Base-by-base conservation (phyloP, 345 rosid species). In the Brassica nigra region DNA sequence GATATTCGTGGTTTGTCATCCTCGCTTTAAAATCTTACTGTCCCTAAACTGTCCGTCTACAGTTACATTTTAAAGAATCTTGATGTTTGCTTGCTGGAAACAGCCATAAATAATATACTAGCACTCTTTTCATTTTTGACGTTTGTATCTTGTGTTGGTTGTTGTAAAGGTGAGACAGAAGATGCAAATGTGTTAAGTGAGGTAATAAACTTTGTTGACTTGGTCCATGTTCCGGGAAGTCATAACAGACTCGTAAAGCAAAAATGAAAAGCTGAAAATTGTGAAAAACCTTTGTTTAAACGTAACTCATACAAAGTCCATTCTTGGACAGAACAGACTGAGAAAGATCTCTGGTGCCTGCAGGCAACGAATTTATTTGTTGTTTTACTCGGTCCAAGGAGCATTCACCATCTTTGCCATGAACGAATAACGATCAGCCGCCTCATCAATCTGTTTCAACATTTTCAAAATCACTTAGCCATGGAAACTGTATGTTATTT, bases 361-460 rank as follows among this genome's bases (percentile, higher is more conserved):
- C 2, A 20, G 20, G 23, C 20, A 59, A 57, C 23, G 27, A 16
- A 29, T n/a, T 15, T 58, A 18, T n/a, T 5, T 54, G 1, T 6
- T 2, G 9, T 34, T 15, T 66, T 88, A 95, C 49, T 88, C 93
- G 1, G 76, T 82, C 99, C 98, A 95, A 20, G 90, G 20, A 15
- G 90, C 90, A 72, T 70, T 89, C 78, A 88, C 39, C 92, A 90
- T 80, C 85, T 85, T 91, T 9, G 96, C 96, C 93, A 91, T 90
- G 90, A 91, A 92, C 67, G 91, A 61, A 80, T 89, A 91, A 15
- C 94, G 80, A 77, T 92, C 97, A n/a, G 97, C 92, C 7, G 95
- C 92, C 71, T 86, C 92, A n/a, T 95, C 93, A 42, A 95, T 92
- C 98, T 91, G 86, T 70, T 39, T 1, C 3, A 72, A 34, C 23